Percentiles rank a stretch among this genome's conserved stretches.
Evolutionary conservation across 164 flowering plant species (phyloP).

Genomic region (Tetracentron sinense): DNA sequence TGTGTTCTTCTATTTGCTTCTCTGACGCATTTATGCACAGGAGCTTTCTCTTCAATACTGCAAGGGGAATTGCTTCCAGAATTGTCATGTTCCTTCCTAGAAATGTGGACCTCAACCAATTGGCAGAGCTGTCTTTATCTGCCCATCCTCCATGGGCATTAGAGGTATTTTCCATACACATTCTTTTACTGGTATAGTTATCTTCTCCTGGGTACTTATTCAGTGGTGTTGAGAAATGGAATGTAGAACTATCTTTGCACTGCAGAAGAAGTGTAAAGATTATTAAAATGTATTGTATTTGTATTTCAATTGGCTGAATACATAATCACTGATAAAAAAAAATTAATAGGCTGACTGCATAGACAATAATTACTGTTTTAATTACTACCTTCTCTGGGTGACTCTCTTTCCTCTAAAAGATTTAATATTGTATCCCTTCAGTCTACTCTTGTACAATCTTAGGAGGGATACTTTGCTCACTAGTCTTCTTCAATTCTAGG

Average conservation of each 20-base stretch:
- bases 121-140: conserved; percentile 73
- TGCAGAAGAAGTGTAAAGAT: too few species aligned
- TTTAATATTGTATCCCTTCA: too few species aligned
- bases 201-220: not conserved
- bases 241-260: not conserved
- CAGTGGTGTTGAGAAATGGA: not conserved
- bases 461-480: not conserved
- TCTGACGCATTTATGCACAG: conserved; percentile 33
- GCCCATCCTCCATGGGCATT: conserved; percentile 67
- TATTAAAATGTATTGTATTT: too few species aligned
- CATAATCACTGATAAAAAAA: too few species aligned
- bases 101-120: conserved; percentile 75
- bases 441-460: too few species aligned
- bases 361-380: too few species aligned
- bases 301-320: too few species aligned
- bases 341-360: too few species aligned
- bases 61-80: conserved; percentile 52
- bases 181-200: not conserved
- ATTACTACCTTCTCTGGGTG: too few species aligned
- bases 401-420: too few species aligned
- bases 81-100: conserved; percentile 94
- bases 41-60: conserved; percentile 52
- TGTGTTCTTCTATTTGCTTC: not conserved
- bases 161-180: conserved; percentile 49
- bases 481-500: not conserved